A percentile compares a stretch with the other conserved stretches of the same genome.
Conservation (phyloP, 148 eudicot species). For the Arbutus unedo region DNA sequence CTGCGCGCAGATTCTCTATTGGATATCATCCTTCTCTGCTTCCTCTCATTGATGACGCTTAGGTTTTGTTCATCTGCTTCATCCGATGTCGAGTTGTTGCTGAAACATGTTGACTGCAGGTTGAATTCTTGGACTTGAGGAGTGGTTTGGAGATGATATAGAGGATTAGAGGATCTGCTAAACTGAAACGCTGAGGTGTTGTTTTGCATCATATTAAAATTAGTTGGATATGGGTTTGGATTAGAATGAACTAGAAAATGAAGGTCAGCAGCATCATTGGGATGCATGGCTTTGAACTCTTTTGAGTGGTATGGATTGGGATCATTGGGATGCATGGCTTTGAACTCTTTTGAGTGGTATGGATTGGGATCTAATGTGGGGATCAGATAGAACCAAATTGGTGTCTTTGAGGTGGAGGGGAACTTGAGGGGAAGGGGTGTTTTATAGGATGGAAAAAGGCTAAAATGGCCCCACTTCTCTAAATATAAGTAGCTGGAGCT, state of each 20-base stretch:
- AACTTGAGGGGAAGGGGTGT: conserved; percentile 29
- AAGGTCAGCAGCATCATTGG: conserved; percentile 49
- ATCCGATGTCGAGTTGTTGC: conserved; percentile 84
- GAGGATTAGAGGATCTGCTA: conserved; percentile 41
- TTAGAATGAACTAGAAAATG: conserved; percentile 48
- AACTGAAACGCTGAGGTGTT: conserved; percentile 32
- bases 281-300: conserved; percentile 53
- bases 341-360: conserved; percentile 7
- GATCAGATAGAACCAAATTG: conserved; percentile 17
- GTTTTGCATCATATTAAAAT: conserved; percentile 29
- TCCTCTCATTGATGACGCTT: conserved; percentile 75
- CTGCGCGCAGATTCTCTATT: conserved; percentile 91
- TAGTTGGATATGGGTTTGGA: conserved; percentile 43
- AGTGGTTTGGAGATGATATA: conserved; percentile 43
- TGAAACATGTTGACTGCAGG: conserved; percentile 45
- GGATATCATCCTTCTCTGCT: conserved; percentile 92
- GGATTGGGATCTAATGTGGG: conserved; percentile 7
- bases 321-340: conserved; percentile 61
- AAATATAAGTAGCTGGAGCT: conserved; percentile 21
- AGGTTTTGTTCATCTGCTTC: conserved; percentile 83
- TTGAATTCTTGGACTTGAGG: conserved; percentile 48
- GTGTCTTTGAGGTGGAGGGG: conserved; percentile 32
- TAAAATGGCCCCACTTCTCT: conserved; percentile 30
- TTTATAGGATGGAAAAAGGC: conserved; percentile 60
- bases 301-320: conserved; percentile 4